phyloP scores from a whole-genome alignment of 1,139 yeast genomes.

The Kurtzmaniella quercitrusa region DNA sequence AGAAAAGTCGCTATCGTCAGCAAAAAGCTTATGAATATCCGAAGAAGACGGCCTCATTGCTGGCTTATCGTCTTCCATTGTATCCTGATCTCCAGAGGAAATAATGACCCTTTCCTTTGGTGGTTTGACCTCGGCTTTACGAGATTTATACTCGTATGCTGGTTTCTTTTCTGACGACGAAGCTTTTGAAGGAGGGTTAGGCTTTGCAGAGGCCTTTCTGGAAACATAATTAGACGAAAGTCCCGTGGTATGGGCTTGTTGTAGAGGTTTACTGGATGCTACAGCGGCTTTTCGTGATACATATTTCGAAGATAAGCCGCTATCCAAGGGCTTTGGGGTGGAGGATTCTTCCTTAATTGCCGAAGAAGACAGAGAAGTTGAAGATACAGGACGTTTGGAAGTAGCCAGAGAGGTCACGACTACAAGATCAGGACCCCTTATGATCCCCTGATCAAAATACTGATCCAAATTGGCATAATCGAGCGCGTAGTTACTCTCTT shows the following conservation, averaged over 20 bases:
- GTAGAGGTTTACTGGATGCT: not conserved
- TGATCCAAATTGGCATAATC: slow-evolving; percentile 15
- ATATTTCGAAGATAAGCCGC: slow-evolving; percentile 7
- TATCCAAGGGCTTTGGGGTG: not conserved
- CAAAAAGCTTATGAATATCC: slow-evolving; percentile 7
- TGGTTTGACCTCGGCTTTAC: slow-evolving; percentile 26
- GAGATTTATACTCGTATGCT: slow-evolving; percentile 34
- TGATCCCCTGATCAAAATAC: slow-evolving; percentile 28
- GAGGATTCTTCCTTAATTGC: not conserved
- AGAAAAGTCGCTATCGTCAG: slow-evolving; percentile 8
- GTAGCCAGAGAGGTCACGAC: slow-evolving; percentile 7
- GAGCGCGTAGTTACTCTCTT: slow-evolving; percentile 22
- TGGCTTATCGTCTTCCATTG: slow-evolving; percentile 10
- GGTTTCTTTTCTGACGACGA: slow-evolving; percentile 1
- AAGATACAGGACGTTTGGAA: not conserved
- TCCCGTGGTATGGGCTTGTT: slow-evolving; percentile 13
- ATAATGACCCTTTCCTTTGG: slow-evolving; percentile 37
- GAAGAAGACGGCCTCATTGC: slow-evolving; percentile 3
- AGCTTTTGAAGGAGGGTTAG: not conserved
- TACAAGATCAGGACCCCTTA: slow-evolving; percentile 29
- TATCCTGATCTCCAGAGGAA: slow-evolving; percentile 19
- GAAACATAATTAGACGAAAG: slow-evolving; percentile 26
- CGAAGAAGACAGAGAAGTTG: not conserved
- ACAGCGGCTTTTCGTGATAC: slow-evolving; percentile 9
- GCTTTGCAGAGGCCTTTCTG: slow-evolving; percentile 14